Base-by-base conservation (phyloP, 257 asterid species). In the Solanum chilense region DNA sequence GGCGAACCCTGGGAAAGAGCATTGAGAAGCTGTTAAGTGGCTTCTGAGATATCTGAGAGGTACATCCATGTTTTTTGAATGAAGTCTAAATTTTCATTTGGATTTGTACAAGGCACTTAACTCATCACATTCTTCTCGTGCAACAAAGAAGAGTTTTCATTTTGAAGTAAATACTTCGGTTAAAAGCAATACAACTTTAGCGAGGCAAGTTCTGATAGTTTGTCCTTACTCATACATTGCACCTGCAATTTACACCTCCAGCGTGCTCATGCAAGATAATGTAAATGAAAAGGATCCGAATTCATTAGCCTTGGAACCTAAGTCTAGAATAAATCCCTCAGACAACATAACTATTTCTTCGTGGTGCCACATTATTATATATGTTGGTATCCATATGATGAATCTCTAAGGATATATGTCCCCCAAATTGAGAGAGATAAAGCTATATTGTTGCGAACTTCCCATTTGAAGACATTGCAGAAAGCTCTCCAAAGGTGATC, bases 361-460 rank as follows among this genome's bases (percentile, higher is more conserved):
- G 87, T 85, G 81, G 81, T 87, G 27, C 75, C 89, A 3, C 90
- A 92, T 89, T 91, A 89, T 86, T 3, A 33, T 3, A 31, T 90
- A 68, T 68, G 90, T 96, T 49, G 90, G 87, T 44, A 95, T 91
- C 88, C 93, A 2, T 96, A 90, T 62, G 90, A 94, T 52, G 93
- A 93, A 64, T 89, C 92, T 84, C 90, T 88, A 77, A 92, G 92
- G 80, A 91, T 88, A 90, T 64, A 90, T 42, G 80, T 90, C 85
- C 92, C 94, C 16, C 89, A 45, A 86, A 93, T 93, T 52, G 92
- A 94, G 42, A 93, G 88, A 52, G 97, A 96, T 8, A 89, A 92
- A 83, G 87, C 88, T 5, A 89, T 95, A 27, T 20, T 94, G 84
- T 39, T 78, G 83, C 90, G 94, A 23, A 86, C 86, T 80, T 89